Conservation (phyloP, 202 grass and related monocot genomes). For the Carex sylvatica region DNA sequence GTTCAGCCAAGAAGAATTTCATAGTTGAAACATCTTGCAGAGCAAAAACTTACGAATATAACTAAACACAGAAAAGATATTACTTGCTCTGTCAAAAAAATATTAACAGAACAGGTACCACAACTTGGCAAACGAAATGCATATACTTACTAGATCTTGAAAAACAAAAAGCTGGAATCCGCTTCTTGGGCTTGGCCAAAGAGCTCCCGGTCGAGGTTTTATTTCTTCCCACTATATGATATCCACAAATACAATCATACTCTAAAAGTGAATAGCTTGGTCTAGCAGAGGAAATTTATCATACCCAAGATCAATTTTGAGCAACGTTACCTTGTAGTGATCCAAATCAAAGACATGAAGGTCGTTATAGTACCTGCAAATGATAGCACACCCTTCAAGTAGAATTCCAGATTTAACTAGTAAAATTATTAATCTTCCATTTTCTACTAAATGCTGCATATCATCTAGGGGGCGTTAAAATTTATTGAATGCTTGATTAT, state of each 20-base stretch:
- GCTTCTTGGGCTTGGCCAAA: slow-evolving; percentile 96
- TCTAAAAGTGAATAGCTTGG: slow-evolving; percentile 23
- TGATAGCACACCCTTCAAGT: slow-evolving; percentile 13
- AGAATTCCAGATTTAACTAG: slow-evolving; percentile 3
- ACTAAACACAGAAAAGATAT: slow-evolving; percentile 3
- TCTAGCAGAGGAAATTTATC: slow-evolving; percentile 1
- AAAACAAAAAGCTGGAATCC: slow-evolving; percentile 95
- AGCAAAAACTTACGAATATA: not conserved
- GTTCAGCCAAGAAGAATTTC: not conserved
- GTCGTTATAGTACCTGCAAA: slow-evolving; percentile 88
- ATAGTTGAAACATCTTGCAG: not conserved
- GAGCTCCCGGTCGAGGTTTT: slow-evolving; percentile 70
- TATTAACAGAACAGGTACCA: slow-evolving; percentile 8
- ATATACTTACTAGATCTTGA: slow-evolving; percentile 81
- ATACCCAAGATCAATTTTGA: slow-evolving; percentile 7
- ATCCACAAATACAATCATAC: slow-evolving; percentile 18
- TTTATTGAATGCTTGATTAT: not conserved
- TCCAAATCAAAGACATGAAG: slow-evolving; percentile 93
- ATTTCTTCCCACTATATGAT: slow-evolving; percentile 94
- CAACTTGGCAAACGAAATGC: not conserved
- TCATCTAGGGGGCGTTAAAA: not conserved
- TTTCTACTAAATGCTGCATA: not conserved
- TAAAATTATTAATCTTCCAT: not conserved
- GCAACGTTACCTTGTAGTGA: slow-evolving; percentile 71
- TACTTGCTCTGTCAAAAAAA: not conserved